Percentiles rank a stretch among this genome's conserved stretches.
Evolutionary conservation across 768 basidiomycete genomes (phyloP).

Genomic region (Suillus discolor): DNA sequence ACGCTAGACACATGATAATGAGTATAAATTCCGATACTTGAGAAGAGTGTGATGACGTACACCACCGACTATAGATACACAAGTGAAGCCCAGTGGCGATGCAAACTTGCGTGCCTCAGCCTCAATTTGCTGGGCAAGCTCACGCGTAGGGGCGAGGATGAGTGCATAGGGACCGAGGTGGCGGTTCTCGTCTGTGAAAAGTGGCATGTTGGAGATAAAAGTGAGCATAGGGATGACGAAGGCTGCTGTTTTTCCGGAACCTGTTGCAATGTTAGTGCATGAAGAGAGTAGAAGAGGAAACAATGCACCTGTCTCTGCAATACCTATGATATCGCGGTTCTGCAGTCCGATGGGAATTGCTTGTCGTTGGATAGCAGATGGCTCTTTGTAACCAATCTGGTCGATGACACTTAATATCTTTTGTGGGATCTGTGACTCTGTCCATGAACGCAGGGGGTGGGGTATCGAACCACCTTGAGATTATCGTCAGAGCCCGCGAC

Average conservation of each 20-base stretch:
- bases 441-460: conserved; percentile 91
- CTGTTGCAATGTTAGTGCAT: conserved; percentile 39
- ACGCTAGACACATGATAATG: conserved; percentile 48
- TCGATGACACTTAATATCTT: conserved; percentile 83
- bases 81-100: conserved; percentile 83
- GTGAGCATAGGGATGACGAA: conserved; percentile 98
- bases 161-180: conserved; percentile 93
- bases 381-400: conserved; percentile 94
- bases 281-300: conserved; percentile 7
- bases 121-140: conserved; percentile 97
- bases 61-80: conserved; percentile 98
- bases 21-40: conserved; percentile 12
- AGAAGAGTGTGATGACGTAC: conserved; percentile 40
- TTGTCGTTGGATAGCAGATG: conserved; percentile 95
- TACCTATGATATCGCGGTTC: conserved; percentile 96
- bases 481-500: conserved; percentile 10
- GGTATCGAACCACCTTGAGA: conserved; percentile 86
- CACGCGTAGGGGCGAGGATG: conserved; percentile 96
- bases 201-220: conserved; percentile 87
- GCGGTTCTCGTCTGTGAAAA: conserved; percentile 89
- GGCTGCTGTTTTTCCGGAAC: conserved; percentile 98
- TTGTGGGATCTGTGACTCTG: conserved; percentile 81
- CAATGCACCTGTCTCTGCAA: conserved; percentile 90
- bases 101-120: conserved; percentile 92
- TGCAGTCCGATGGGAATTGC: conserved; percentile 99